Evolutionary conservation across 169 alveolate species (phyloP).

Genomic region (Pseudocohnilembus persalinus): DNA sequence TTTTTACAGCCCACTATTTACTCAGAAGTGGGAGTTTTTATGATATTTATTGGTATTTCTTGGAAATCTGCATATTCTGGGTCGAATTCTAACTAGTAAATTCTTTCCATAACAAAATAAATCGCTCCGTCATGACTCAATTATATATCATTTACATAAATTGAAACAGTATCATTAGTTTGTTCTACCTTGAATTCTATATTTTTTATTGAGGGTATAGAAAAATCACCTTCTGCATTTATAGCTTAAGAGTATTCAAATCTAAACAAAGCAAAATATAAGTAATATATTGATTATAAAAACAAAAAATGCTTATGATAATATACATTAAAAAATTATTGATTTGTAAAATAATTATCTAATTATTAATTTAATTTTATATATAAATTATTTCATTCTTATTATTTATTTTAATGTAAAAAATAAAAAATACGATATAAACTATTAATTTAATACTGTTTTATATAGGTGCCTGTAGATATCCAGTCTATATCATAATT

Average conservation of each 20-base stretch:
- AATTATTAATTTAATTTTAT: no score
- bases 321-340: no score
- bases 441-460: background rate
- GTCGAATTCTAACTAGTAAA: background rate
- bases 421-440: background rate
- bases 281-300: no score
- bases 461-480: background rate
- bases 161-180: background rate
- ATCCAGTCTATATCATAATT: background rate
- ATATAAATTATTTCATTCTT: no score
- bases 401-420: background rate
- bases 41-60: background rate
- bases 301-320: no score
- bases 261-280: background rate
- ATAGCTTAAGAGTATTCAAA: constrained; percentile 2
- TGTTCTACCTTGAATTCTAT: background rate
- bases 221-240: background rate
- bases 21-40: constrained; percentile 1
- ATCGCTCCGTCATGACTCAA: constrained; percentile 7
- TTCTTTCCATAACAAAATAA: constrained; percentile 24
- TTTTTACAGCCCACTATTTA: constrained; percentile 7
- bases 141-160: background rate
- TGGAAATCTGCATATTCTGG: background rate
- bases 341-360: no score
- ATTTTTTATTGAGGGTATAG: background rate